phyloP scores from a whole-genome alignment of 2,329 filamentous ascomycete genomes.

The Verticillium longisporum region DNA sequence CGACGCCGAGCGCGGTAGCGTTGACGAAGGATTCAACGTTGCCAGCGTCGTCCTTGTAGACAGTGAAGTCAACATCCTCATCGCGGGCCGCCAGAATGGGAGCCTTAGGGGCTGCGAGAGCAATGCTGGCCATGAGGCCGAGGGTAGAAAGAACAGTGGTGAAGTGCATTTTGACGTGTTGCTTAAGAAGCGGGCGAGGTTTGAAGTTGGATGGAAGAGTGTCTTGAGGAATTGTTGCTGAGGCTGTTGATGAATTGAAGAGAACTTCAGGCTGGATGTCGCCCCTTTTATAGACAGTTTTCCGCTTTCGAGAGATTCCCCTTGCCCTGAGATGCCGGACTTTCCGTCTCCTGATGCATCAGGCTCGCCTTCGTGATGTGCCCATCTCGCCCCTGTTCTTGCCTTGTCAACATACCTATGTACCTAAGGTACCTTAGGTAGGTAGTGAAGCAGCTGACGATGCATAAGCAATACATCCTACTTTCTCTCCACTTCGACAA shows the following conservation, averaged over 20 bases:
- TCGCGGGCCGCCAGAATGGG: neutral
- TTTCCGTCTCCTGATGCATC: neutral
- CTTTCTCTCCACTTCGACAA: too few relatives aligned
- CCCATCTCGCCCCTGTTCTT: neutral
- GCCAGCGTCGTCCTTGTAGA: neutral
- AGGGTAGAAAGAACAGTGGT: neutral
- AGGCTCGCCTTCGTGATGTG: neutral
- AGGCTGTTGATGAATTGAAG: neutral
- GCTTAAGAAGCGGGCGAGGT: neutral
- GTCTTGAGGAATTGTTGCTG: neutral
- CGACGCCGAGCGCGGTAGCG: conserved; percentile 7
- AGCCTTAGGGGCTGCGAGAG: neutral
- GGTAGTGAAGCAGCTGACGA: neutral
- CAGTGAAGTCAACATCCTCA: neutral
- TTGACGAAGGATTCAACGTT: conserved; percentile 4
- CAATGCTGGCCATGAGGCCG: neutral
- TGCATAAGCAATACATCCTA: neutral
- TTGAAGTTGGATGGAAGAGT: neutral
- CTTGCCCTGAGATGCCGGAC: neutral
- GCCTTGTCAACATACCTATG: neutral
- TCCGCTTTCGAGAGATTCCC: neutral
- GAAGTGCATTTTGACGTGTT: neutral
- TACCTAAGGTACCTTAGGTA: too few relatives aligned
- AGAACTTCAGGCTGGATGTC: neutral
- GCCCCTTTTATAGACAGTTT: neutral